Conservation (phyloP, 2,329 filamentous ascomycete species). For the Pseudonectria foliicola region DNA sequence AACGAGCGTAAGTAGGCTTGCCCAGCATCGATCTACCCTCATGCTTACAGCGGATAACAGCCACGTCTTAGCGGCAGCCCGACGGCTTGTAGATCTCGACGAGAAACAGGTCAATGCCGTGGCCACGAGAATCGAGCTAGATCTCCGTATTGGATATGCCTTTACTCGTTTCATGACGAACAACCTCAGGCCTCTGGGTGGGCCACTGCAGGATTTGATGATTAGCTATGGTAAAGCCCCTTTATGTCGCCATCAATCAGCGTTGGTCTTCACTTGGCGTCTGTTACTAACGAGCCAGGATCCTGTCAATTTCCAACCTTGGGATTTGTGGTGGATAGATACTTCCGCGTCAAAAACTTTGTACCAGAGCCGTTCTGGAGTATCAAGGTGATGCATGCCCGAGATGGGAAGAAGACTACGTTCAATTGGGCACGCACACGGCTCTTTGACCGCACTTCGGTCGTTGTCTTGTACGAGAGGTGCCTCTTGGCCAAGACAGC, state of each 20-base stretch:
- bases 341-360: conserved; percentile 90
- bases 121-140: conserved; percentile 80
- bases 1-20: conserved; percentile 60
- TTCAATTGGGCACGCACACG: conserved; percentile 79
- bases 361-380: conserved; percentile 88
- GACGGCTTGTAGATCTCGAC: conserved; percentile 69
- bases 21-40: too few relatives aligned
- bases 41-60: conserved; percentile 33
- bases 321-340: conserved; percentile 94
- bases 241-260: too few relatives aligned
- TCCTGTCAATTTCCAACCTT: conserved; percentile 96
- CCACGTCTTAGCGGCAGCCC: conserved; percentile 80
- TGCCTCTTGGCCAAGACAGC: conserved; percentile 72
- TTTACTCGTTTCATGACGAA: conserved; percentile 86
- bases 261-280: not conserved
- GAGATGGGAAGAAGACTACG: conserved; percentile 69
- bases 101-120: conserved; percentile 84
- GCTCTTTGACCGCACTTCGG: conserved; percentile 80
- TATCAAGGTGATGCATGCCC: conserved; percentile 75
- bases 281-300: conserved; percentile 35
- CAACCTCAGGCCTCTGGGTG: conserved; percentile 65
- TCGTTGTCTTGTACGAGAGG: conserved; percentile 76
- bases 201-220: conserved; percentile 54
- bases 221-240: conserved; percentile 68
- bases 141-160: conserved; percentile 83